These are phyloP conservation scores for Hypericum perforatum DNA, from an alignment of 345 rosid genomes.

Conservation along the genomic window DNA sequence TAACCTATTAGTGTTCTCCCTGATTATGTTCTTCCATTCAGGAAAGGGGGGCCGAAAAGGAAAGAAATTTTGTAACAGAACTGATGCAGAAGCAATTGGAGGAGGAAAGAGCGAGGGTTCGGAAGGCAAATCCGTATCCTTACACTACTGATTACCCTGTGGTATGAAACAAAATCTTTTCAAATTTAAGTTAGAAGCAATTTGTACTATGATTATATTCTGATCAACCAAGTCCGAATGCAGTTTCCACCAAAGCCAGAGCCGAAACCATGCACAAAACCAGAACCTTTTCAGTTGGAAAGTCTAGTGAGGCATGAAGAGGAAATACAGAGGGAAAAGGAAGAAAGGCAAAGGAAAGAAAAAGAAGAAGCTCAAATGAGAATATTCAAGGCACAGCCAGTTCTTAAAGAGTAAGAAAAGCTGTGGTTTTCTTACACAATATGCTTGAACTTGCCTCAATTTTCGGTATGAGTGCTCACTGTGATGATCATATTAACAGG, in stretches of 20 bases:
- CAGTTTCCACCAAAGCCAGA: constrained; percentile 91
- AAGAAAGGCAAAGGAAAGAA: constrained; percentile 61
- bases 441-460: neutral
- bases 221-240: neutral
- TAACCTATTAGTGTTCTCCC: neutral
- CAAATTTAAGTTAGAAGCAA: neutral
- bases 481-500: constrained; percentile 26
- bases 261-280: constrained; percentile 71
- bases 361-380: constrained; percentile 67
- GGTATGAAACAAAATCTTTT: constrained; percentile 32
- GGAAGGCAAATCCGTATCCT: constrained; percentile 85
- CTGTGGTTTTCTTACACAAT: no score
- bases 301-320: constrained; percentile 82
- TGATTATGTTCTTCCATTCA: constrained; percentile 16
- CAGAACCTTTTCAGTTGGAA: constrained; percentile 82
- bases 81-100: constrained; percentile 46
- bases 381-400: constrained; percentile 67
- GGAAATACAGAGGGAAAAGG: constrained; percentile 70
- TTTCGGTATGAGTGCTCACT: neutral
- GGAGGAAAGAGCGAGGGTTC: constrained; percentile 69
- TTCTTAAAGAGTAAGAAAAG: constrained; percentile 57
- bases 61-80: constrained; percentile 53
- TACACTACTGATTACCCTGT: constrained; percentile 93
- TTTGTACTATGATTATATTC: constrained; percentile 1
- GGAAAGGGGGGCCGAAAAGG: constrained; percentile 94